Conservation (phyloP, 106 monocot genomes). For the Platanthera guangdongensis region DNA sequence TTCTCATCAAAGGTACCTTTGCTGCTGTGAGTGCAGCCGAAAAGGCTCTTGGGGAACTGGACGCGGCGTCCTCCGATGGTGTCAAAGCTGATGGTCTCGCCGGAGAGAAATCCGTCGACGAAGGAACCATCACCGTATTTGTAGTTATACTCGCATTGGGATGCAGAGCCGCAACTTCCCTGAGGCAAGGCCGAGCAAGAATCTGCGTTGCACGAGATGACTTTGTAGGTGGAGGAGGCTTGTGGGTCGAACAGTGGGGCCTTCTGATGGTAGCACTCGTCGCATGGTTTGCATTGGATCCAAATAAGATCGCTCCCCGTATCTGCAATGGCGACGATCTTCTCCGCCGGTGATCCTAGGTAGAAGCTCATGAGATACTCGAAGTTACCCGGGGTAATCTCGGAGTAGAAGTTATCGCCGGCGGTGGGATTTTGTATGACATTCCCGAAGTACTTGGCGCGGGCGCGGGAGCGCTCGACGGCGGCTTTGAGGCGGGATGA, state of each 20-base stretch:
- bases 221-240: constrained; percentile 8
- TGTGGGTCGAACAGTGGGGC: constrained; percentile 6
- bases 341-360: constrained; percentile 5
- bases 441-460: neutral
- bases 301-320: constrained; percentile 19
- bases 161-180: neutral
- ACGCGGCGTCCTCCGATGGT: neutral
- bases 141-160: constrained; percentile 1
- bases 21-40: constrained; percentile 27
- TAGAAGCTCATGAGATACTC: constrained; percentile 12
- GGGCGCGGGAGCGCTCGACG: neutral
- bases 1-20: constrained; percentile 15
- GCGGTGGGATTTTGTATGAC: neutral
- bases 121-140: constrained; percentile 24
- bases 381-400: neutral
- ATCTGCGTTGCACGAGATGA: neutral
- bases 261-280: constrained; percentile 1
- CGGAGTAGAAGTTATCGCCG: neutral
- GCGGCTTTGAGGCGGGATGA: constrained; percentile 11
- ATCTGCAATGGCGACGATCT: constrained; percentile 8
- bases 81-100: constrained; percentile 31
- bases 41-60: neutral
- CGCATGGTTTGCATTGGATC: constrained; percentile 10
- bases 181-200: neutral
- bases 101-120: constrained; percentile 23